Evolutionary conservation across 164 flowering plant genomes (phyloP).

Genomic region (Stephania japonica): DNA sequence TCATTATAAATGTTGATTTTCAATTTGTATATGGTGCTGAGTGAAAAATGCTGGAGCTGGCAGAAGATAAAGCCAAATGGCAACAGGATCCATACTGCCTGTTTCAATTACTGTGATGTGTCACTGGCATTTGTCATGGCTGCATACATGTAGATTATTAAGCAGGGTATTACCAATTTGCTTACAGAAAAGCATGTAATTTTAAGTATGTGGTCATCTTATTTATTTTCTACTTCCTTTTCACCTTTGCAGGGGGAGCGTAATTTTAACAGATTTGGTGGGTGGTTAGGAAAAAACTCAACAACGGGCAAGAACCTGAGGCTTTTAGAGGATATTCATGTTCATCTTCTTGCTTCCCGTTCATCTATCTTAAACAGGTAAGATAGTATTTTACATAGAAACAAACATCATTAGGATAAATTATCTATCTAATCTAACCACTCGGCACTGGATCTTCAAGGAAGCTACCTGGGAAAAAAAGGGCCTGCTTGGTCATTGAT

Average conservation of each 20-base stretch:
- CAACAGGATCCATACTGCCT: not conserved
- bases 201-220: not conserved
- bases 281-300: constrained; percentile 98
- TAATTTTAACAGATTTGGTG: constrained; percentile 93
- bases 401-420: not conserved
- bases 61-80: not conserved
- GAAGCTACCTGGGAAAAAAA: not conserved
- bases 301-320: constrained; percentile 81
- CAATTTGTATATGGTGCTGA: not conserved
- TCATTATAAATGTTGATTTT: not conserved
- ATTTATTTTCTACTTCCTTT: not conserved
- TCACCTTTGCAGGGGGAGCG: constrained; percentile 71
- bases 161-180: too few species aligned
- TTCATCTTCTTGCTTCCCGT: constrained; percentile 85
- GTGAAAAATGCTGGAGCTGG: not conserved
- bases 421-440: not conserved
- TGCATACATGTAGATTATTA: not conserved
- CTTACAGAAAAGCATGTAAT: too few species aligned
- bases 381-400: not conserved
- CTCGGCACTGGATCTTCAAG: not conserved
- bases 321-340: constrained; percentile 86
- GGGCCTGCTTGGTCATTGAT: not conserved
- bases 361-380: constrained; percentile 73
- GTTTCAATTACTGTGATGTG: not conserved
- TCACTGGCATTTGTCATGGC: not conserved